A percentile compares a stretch with the other conserved stretches of the same genome.
These are phyloP conservation scores for Saccharomycopsis hybrid DNA, from an alignment of 1,139 yeast genomes.

Conservation along the genomic window DNA sequence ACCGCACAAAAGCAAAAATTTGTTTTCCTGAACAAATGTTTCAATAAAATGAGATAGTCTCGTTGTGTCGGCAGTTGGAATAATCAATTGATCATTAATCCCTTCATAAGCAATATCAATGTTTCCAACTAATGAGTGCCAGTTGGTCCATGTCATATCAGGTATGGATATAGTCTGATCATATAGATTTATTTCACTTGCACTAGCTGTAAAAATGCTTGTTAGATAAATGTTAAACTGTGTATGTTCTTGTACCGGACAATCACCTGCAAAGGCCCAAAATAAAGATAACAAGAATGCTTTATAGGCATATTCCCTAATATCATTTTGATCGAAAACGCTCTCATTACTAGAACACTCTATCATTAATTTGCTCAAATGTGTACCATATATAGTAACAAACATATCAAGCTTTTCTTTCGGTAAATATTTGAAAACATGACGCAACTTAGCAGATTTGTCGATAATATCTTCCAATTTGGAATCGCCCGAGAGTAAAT, in stretches of 20 bases:
- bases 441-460: slow-evolving; percentile 5
- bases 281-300: slow-evolving; percentile 40
- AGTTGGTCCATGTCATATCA: slow-evolving; percentile 44
- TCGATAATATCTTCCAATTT: slow-evolving; percentile 1
- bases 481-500: neutral
- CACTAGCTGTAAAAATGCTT: slow-evolving; percentile 14
- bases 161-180: slow-evolving; percentile 46
- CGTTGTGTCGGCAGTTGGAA: slow-evolving; percentile 76
- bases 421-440: slow-evolving; percentile 12
- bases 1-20: slow-evolving; percentile 74
- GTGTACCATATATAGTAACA: slow-evolving; percentile 4
- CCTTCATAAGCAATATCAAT: slow-evolving; percentile 57
- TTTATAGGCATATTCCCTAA: slow-evolving; percentile 31
- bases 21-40: slow-evolving; percentile 49
- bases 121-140: slow-evolving; percentile 40
- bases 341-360: slow-evolving; percentile 14
- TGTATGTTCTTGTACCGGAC: slow-evolving; percentile 35
- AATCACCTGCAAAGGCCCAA: slow-evolving; percentile 73
- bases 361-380: slow-evolving; percentile 1
- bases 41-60: slow-evolving; percentile 60
- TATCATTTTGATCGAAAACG: slow-evolving; percentile 25
- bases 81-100: slow-evolving; percentile 53
- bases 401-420: slow-evolving; percentile 12
- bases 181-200: slow-evolving; percentile 25
- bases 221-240: slow-evolving; percentile 34